Base-by-base conservation (phyloP, 345 rosid species). In the Eucalyptus pauciflora region DNA sequence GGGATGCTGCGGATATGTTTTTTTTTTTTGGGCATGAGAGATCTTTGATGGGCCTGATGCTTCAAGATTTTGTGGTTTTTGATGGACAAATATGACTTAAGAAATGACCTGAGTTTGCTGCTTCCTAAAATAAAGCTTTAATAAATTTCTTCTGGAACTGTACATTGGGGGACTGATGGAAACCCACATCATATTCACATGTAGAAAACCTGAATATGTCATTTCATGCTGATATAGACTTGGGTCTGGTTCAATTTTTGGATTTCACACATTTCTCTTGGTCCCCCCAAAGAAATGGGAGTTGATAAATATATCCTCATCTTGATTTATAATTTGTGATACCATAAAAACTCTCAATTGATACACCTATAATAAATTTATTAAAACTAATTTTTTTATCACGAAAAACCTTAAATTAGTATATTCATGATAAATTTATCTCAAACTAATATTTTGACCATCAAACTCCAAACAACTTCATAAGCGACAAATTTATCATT, bases 21-120 rank as follows among this genome's bases (percentile, higher is more conserved):
- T 24, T 49, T 33, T 24, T n/a, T 45, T 50, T 50, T 27, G 45
- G 45, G 80, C 24, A 51, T 5, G 46, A 85, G 85, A 86, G 52
- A 91, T 60, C 91, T 91, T 87, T 50, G 87, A 91, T 86, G 89
- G 92, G 90, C 90, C 89, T 45, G 83, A 16, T 50, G 48, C 69
- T 87, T 87, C 86, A 80, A 87, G 91, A 89, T 87, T 87, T 92
- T 90, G 81, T 86, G 41, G 24, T 33, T 11, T 64, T 87, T 43
- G 62, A 51, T 60, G 17, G 79, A 48, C 58, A 41, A 41, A 71
- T 17, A 25, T 90, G 85, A 90, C 33, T 50, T 51, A 85, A 86
- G 25, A 12, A 10, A 29, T 51, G 88, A 87, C 54, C 41, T 50
- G 51, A 5, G 29, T 20, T 41, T 37, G 5, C 43, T 86, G 27